A percentile compares a stretch with the other conserved stretches of the same genome.
phyloP scores from a whole-genome alignment of 169 alveolate genomes.

The Eimeria praecox region DNA sequence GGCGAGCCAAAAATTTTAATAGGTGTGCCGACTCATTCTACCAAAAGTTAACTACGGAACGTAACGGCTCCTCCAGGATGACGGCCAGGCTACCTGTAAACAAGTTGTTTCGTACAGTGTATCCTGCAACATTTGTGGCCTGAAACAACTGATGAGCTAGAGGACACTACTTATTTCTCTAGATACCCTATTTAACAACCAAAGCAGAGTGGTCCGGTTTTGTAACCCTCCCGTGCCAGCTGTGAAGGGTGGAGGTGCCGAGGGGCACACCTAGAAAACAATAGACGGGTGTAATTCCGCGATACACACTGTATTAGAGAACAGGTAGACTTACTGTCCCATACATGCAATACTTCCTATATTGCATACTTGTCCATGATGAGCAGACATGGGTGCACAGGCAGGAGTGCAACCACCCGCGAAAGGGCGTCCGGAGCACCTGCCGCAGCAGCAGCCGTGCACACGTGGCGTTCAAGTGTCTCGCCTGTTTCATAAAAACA shows the following conservation, averaged over 20 bases:
- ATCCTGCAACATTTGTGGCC: background rate
- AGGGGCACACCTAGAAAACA: background rate
- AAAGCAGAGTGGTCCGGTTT: background rate
- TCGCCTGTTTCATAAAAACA: slow-evolving; percentile 10
- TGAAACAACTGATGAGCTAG: background rate
- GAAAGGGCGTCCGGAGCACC: slow-evolving; percentile 68
- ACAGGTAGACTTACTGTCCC: background rate
- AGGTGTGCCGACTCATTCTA: background rate
- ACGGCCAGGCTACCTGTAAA: background rate
- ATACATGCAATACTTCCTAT: background rate
- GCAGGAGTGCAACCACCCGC: slow-evolving; percentile 64
- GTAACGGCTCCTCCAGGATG: background rate
- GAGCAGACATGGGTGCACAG: slow-evolving; percentile 58
- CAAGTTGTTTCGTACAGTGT: background rate
- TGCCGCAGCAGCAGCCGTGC: slow-evolving; percentile 69
- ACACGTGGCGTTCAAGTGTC: slow-evolving; percentile 12
- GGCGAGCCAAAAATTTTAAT: background rate
- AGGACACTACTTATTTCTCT: background rate
- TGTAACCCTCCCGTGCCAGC: slow-evolving; percentile 18
- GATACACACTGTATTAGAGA: background rate
- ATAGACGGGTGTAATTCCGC: background rate
- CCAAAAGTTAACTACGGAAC: background rate
- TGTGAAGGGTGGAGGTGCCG: background rate
- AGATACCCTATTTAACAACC: background rate
- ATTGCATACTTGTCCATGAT: background rate